Evolutionary conservation across 768 basidiomycete species (phyloP).

Genomic region (Wakefieldia striispora): DNA sequence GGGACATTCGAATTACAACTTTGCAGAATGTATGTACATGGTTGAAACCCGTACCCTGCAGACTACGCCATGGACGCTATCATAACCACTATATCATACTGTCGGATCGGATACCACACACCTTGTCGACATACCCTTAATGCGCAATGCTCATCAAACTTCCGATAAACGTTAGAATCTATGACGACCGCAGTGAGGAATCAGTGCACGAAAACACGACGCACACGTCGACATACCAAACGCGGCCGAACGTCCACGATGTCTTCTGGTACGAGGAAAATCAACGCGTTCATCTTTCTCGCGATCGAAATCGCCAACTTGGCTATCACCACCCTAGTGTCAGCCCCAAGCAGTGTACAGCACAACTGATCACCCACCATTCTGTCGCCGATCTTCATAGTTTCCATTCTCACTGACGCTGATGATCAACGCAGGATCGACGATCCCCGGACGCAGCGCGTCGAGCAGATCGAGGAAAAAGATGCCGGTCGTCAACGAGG

Average conservation of each 20-base stretch:
- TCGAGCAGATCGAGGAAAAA: constrained; percentile 95
- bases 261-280: no score
- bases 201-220: neutral
- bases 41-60: no score
- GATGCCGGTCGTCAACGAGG: constrained; percentile 79
- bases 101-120: no score
- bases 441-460: constrained; percentile 89
- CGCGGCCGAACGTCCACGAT: no score
- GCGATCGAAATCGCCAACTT: constrained; percentile 98
- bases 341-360: neutral
- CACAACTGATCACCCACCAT: constrained; percentile 56
- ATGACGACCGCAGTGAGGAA: neutral
- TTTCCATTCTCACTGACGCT: constrained; percentile 56
- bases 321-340: constrained; percentile 44
- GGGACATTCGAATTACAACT: no score
- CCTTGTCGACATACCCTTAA: neutral
- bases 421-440: constrained; percentile 81
- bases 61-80: no score
- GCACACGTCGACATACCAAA: constrained; percentile 53
- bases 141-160: constrained; percentile 85
- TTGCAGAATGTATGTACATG: no score
- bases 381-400: constrained; percentile 89
- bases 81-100: no score
- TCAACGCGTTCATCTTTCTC: constrained; percentile 94
- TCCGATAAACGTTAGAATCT: constrained; percentile 93